Evolutionary conservation across 192 early-diverging fungal species (phyloP).

Genomic region (Pilobolus umbonatus): DNA sequence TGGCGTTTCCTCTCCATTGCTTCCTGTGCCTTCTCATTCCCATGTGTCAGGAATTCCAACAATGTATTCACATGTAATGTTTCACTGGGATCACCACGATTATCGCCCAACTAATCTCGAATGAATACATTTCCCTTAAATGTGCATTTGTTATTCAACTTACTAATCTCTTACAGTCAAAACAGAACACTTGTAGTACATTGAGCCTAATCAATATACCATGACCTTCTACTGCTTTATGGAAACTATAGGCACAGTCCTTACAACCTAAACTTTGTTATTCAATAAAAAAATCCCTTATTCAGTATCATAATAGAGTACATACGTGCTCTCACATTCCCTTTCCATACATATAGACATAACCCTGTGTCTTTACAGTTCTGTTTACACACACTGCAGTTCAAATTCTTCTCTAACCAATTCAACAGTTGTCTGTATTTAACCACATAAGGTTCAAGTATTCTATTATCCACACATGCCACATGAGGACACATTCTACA

Average conservation of each 20-base stretch:
- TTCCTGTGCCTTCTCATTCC: constrained; percentile 16
- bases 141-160: not conserved
- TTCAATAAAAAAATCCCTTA: not conserved
- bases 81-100: constrained; percentile 26
- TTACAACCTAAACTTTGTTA: constrained; percentile 17
- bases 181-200: constrained; percentile 30
- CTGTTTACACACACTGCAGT: constrained; percentile 20
- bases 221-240: constrained; percentile 21
- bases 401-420: constrained; percentile 24
- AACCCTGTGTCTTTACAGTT: constrained; percentile 15
- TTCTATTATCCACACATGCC: constrained; percentile 4
- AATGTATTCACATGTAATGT: constrained; percentile 22
- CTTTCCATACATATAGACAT: constrained; percentile 32
- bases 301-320: not conserved
- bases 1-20: constrained; percentile 19
- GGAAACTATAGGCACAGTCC: constrained; percentile 30
- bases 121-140: not conserved
- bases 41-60: constrained; percentile 19
- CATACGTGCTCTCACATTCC: constrained; percentile 27
- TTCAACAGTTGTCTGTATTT: constrained; percentile 22
- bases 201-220: constrained; percentile 29
- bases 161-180: constrained; percentile 27
- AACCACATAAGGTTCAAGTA: constrained; percentile 16
- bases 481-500: constrained; percentile 30
- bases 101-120: constrained; percentile 21